Evolutionary conservation across 163 green algal species (phyloP).

Genomic region (Trebouxiophyceae sp.): DNA sequence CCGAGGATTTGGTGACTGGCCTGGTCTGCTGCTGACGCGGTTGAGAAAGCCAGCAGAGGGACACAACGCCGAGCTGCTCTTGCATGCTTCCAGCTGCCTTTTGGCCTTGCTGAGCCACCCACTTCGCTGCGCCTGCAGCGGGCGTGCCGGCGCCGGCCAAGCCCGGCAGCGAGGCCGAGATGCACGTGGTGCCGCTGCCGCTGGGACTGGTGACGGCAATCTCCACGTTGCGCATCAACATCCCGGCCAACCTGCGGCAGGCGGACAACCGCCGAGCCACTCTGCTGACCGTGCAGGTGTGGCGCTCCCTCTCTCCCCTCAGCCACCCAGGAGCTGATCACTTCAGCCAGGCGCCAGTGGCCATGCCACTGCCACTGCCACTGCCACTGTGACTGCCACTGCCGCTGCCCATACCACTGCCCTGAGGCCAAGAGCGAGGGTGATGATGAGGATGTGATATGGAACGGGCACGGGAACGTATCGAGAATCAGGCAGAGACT

Average conservation of each 20-base stretch:
- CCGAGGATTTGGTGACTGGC: not conserved
- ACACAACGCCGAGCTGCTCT: not conserved
- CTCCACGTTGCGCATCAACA: conserved; percentile 55
- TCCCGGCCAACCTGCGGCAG: conserved; percentile 69
- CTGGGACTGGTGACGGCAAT: conserved; percentile 60
- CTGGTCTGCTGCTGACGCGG: not conserved
- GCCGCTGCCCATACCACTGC: too few species aligned
- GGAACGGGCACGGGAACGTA: too few species aligned
- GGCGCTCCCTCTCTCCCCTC: too few species aligned
- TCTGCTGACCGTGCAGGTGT: conserved; percentile 37
- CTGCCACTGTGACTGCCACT: conserved; percentile 25
- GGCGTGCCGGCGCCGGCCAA: conserved; percentile 7
- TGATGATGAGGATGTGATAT: too few species aligned
- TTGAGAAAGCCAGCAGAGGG: not conserved
- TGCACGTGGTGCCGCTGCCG: conserved; percentile 68
- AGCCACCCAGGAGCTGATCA: too few species aligned
- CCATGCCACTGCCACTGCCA: too few species aligned
- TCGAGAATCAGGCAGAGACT: too few species aligned
- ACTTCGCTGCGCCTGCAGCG: conserved; percentile 1
- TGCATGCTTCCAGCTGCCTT: too few species aligned
- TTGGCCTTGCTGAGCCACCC: too few species aligned
- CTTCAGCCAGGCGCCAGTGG: too few species aligned
- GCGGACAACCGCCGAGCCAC: conserved; percentile 51
- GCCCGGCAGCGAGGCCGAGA: conserved; percentile 13
- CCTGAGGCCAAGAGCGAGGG: too few species aligned